Percentiles rank a stretch among this genome's conserved stretches.
These are phyloP conservation scores for Penicillium coprophilum DNA, from an alignment of 495 filamentous ascomycete genomes.

Conservation along the genomic window DNA sequence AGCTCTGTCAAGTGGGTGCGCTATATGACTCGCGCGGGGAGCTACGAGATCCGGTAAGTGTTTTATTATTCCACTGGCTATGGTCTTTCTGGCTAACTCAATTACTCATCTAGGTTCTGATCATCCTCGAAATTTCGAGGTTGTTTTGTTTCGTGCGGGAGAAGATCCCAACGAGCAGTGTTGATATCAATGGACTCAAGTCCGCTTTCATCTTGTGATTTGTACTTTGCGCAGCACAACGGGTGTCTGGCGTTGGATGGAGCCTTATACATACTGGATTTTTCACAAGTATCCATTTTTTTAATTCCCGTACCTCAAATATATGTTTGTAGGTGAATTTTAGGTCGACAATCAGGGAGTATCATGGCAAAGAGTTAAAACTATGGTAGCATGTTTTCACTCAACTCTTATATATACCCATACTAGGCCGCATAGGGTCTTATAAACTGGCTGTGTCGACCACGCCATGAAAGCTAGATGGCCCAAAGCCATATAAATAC, in stretches of 20 bases:
- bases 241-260: conserved; percentile 30
- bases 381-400: background rate
- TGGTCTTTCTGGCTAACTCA: background rate
- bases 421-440: background rate
- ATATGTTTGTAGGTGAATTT: background rate
- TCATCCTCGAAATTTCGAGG: background rate
- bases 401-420: background rate
- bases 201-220: conserved; percentile 6
- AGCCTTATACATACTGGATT: conserved; percentile 20
- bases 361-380: too few relatives aligned
- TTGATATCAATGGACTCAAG: conserved; percentile 12
- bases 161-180: background rate
- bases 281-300: conserved; percentile 1
- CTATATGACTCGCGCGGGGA: conserved; percentile 93
- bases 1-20: conserved; percentile 98
- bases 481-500: background rate
- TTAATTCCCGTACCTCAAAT: background rate
- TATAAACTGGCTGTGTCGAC: background rate
- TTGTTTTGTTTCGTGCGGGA: background rate
- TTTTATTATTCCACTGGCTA: background rate
- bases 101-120: conserved; percentile 15
- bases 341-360: background rate
- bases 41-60: conserved; percentile 57
- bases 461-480: background rate
- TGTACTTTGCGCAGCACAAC: conserved; percentile 15